Evolutionary conservation across 139 green algal species (phyloP).

Genomic region (Chlorella sorokiniana): DNA sequence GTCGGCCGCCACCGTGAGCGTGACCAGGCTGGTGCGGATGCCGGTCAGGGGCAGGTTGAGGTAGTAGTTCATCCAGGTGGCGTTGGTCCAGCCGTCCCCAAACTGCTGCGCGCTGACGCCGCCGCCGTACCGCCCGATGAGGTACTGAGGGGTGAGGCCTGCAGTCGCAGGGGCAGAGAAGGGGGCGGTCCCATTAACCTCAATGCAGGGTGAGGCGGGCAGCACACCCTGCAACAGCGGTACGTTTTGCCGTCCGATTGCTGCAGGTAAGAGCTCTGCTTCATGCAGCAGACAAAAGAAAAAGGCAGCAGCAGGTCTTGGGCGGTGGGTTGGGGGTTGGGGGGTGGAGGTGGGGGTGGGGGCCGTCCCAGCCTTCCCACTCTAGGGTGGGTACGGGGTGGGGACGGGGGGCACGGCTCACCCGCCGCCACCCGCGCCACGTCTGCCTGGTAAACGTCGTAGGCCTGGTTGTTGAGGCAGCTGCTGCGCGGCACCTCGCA

Average conservation of each 20-base stretch:
- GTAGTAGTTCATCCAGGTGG: slow-evolving; percentile 39
- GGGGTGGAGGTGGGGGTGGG: too few relatives aligned
- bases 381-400: too few relatives aligned
- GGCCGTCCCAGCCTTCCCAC: background rate
- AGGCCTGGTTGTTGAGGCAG: slow-evolving; percentile 76
- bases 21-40: slow-evolving; percentile 66
- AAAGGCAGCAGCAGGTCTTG: background rate
- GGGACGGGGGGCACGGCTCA: background rate
- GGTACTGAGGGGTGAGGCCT: slow-evolving; percentile 66
- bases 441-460: slow-evolving; percentile 65
- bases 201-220: background rate
- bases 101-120: background rate
- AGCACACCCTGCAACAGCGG: background rate
- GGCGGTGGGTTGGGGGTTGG: too few relatives aligned
- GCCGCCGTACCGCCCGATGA: slow-evolving; percentile 64
- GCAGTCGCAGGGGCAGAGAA: background rate
- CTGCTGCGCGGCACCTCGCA: slow-evolving; percentile 30
- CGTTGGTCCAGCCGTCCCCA: background rate
- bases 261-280: too few relatives aligned
- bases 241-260: too few relatives aligned
- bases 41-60: slow-evolving; percentile 67
- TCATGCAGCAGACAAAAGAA: background rate
- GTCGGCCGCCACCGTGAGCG: slow-evolving; percentile 67
- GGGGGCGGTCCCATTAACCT: too few relatives aligned
- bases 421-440: slow-evolving; percentile 31